Conservation (phyloP, 305 asterid species). For the Plantago coronopus region DNA sequence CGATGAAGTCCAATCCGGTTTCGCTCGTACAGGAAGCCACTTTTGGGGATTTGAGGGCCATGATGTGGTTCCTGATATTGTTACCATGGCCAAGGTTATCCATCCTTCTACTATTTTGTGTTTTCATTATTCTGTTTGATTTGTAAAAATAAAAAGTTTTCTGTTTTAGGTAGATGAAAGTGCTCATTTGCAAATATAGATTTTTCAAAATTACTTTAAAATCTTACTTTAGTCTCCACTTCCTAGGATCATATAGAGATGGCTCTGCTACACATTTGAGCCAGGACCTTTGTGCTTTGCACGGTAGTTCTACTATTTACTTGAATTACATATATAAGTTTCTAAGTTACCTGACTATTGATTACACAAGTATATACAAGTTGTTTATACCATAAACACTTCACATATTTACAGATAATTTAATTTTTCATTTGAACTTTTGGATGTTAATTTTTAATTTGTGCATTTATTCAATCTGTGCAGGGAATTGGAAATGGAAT, state of each 20-base stretch:
- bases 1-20: constrained; percentile 81
- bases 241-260: too few species aligned
- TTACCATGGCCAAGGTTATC: constrained; percentile 85
- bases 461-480: neutral
- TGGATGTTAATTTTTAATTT: neutral
- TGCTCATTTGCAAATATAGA: too few species aligned
- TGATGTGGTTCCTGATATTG: constrained; percentile 84
- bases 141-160: neutral
- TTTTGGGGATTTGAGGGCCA: constrained; percentile 95
- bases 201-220: too few species aligned
- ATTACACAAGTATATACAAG: too few species aligned
- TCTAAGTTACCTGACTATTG: too few species aligned
- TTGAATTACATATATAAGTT: too few species aligned
- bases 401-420: neutral
- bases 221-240: too few species aligned
- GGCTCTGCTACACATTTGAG: too few species aligned
- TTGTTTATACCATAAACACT: too few species aligned
- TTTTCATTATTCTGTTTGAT: neutral
- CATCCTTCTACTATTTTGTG: neutral
- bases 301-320: too few species aligned
- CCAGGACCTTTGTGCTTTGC: too few species aligned
- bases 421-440: neutral
- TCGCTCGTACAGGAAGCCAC: constrained; percentile 74
- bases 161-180: neutral
- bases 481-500: constrained; percentile 90